A percentile compares a stretch with the other conserved stretches of the same genome.
These are phyloP conservation scores for Coemansia sp. DNA, from an alignment of 192 early-diverging fungal species.

Conservation along the genomic window DNA sequence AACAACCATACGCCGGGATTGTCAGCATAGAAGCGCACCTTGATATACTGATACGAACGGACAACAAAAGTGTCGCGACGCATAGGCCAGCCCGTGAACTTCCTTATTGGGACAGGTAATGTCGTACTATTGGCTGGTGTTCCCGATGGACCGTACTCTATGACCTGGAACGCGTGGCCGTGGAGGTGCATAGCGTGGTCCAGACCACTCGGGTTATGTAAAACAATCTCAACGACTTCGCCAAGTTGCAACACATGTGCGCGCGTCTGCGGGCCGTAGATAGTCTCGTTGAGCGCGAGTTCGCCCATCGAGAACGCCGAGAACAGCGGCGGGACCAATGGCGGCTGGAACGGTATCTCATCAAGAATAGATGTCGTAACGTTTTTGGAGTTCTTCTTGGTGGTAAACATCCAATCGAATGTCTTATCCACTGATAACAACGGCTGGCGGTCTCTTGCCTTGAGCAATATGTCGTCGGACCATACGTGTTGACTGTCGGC, in stretches of 20 bases:
- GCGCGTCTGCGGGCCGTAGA: slow-evolving; percentile 62
- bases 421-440: slow-evolving; percentile 11
- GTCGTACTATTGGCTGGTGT: slow-evolving; percentile 16
- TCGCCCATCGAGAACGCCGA: not conserved
- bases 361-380: not conserved
- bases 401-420: not conserved
- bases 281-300: no score
- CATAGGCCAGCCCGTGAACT: slow-evolving; percentile 62
- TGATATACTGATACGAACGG: slow-evolving; percentile 55
- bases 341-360: not conserved
- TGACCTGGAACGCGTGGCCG: slow-evolving; percentile 76
- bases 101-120: slow-evolving; percentile 63
- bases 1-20: no score
- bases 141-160: slow-evolving; percentile 54
- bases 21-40: slow-evolving; percentile 71
- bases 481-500: not conserved
- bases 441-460: slow-evolving; percentile 5
- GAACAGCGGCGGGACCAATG: not conserved
- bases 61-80: slow-evolving; percentile 64
- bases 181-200: slow-evolving; percentile 82
- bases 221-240: slow-evolving; percentile 60
- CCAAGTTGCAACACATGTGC: slow-evolving; percentile 9
- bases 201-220: slow-evolving; percentile 67
- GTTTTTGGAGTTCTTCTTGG: not conserved
- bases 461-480: slow-evolving; percentile 24